Percentiles rank a stretch among this genome's conserved stretches.
These are phyloP conservation scores for Colletotrichum sp. DNA, from an alignment of 2,329 filamentous ascomycete genomes.

Conservation along the genomic window DNA sequence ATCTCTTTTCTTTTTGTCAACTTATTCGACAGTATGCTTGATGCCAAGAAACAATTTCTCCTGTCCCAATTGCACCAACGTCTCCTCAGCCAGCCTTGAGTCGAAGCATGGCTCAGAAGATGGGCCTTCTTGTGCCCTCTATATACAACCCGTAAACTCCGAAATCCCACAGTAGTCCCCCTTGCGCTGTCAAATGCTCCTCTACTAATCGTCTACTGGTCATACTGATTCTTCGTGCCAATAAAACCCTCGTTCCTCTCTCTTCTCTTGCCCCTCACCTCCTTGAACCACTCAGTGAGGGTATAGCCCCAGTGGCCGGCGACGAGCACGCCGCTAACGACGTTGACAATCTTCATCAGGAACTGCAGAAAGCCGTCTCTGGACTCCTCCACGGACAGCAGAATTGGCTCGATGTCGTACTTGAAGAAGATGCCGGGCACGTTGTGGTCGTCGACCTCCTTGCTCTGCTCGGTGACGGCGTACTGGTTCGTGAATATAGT, in stretches of 20 bases:
- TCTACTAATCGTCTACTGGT: conserved; percentile 14
- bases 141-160: conserved; percentile 16
- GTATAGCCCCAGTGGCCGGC: conserved; percentile 94
- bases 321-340: conserved; percentile 88
- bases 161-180: neutral
- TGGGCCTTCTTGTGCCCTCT: neutral
- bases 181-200: neutral
- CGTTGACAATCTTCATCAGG: conserved; percentile 84
- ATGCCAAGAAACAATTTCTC: conserved; percentile 3
- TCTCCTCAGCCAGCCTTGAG: neutral
- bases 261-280: conserved; percentile 57
- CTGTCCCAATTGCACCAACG: conserved; percentile 3
- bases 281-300: conserved; percentile 75
- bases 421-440: conserved; percentile 97
- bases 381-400: conserved; percentile 84
- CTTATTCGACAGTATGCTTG: neutral
- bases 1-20: neutral
- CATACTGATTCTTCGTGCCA: conserved; percentile 19
- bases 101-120: neutral
- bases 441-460: conserved; percentile 69
- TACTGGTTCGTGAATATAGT: conserved; percentile 96
- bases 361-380: conserved; percentile 77
- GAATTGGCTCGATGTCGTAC: conserved; percentile 96
- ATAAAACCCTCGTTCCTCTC: conserved; percentile 38
- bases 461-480: conserved; percentile 89